Evolutionary conservation across 805 yeast genomes (phyloP), one percentile per base, ranked within the genome.

Genomic region (Kodamaea fukazawae): DNA sequence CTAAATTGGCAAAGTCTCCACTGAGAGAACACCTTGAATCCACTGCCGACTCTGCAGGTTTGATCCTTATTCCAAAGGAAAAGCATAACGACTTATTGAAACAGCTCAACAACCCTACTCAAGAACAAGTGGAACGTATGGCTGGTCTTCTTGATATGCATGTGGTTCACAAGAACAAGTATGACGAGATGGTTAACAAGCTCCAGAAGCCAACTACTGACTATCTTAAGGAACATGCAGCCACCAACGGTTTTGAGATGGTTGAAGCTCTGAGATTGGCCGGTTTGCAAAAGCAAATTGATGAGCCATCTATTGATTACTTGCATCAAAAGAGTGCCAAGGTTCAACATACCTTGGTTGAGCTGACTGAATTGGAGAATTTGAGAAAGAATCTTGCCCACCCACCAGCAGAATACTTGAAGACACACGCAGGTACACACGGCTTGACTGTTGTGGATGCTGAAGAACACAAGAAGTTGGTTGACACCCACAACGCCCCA

Each of bases 41-140:
- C 10, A 49, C 41, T 36, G 51, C 52, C 2, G 44, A 40, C 16
- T 36, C 42, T 13, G 45, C 44, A 3, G 48, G 49, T 2, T 27
- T 48, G 32, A 33, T 42, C 22, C 45, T 47, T 7, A 28, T 51
- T 36, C 48, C 50, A 23, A 43, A 45, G 30, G 37, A 40, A 4
- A 57, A 58, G 22, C 51, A 54, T 32, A 48, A 52, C 2, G 51
- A 49, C 4, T 42, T 58, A 16, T 27, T 44, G 10, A 29, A 36
- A n/a, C 34, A 34, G 18, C 17, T 38, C 16, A 33, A 33, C 7
- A 36, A 42, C n/a, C 51, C 51, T 3, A 29, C 44, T 16, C 31
- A 16, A 15, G 42, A 42, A 7, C 30, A 40, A 14, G 32, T 45
- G 7, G 43, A 34, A 7, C 20, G 17, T 11, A 36, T 35, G 17